Evolutionary conservation across 805 yeast genomes (phyloP).

Genomic region (Metschnikowia vanudenii): DNA sequence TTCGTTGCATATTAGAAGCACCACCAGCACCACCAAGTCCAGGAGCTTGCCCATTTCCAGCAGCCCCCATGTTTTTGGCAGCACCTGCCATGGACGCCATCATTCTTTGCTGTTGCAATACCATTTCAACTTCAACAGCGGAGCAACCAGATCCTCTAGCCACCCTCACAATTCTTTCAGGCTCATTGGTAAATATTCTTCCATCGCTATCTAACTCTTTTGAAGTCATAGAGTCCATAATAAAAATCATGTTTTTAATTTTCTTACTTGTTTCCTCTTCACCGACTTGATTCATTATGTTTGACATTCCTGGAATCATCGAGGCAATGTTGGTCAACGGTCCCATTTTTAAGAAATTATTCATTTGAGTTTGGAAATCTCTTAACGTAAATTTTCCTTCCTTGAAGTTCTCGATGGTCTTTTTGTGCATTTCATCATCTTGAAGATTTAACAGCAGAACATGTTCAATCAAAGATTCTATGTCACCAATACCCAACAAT

Average conservation of each 20-base stretch:
- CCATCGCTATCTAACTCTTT: constrained; percentile 92
- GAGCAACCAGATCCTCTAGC: constrained; percentile 95
- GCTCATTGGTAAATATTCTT: constrained; percentile 70
- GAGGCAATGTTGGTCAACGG: constrained; percentile 90
- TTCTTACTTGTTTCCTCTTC: constrained; percentile 88
- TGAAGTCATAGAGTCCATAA: constrained; percentile 95
- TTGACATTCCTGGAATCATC: constrained; percentile 91
- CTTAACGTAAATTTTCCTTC: constrained; percentile 91
- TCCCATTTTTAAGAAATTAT: constrained; percentile 94
- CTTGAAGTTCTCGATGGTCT: constrained; percentile 85
- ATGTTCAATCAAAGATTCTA: constrained; percentile 91
- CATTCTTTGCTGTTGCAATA: constrained; percentile 85
- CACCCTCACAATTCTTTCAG: constrained; percentile 81
- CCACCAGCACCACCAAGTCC: constrained; percentile 23
- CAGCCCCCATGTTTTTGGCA: constrained; percentile 53
- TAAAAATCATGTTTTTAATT: constrained; percentile 83
- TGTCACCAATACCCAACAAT: constrained; percentile 91
- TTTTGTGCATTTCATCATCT: constrained; percentile 70
- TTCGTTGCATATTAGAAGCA: constrained; percentile 48
- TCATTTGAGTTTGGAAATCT: constrained; percentile 93
- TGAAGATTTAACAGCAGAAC: constrained; percentile 78
- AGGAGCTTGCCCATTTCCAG: constrained; percentile 32
- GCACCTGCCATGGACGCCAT: constrained; percentile 91
- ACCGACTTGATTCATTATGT: constrained; percentile 80
- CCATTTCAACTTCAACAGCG: constrained; percentile 90